Base-by-base conservation (phyloP, 345 rosid genomes). In the Populus simonii region DNA sequence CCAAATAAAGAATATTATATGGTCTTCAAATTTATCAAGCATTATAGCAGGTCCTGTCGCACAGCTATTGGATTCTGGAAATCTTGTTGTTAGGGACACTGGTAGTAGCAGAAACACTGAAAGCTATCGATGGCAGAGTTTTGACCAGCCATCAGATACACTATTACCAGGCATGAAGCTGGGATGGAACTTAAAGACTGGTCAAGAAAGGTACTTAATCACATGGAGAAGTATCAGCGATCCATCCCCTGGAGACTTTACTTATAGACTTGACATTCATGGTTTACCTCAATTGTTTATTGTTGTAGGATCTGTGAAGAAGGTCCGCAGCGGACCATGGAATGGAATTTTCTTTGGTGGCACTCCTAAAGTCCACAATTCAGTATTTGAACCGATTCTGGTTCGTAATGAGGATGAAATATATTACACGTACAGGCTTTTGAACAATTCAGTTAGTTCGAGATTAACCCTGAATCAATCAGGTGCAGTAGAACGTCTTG, bases 161-260 rank as follows among this genome's bases (percentile, higher is more conserved):
- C 70, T 76, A 12, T 66, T 76, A n/a, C 68, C 73, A 5, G 66
- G 29, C 18, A 76, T 76, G 79, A 76, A 76, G 55, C 49, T 76
- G 9, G 79, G 73, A 35, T 51, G 65, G 73, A 29, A 76, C 66
- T 47, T 68, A 1, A 72, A 20, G 61, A 53, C 1, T 0, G 79
- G 79, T 38, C 55, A 41, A 33, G 55, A 45, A 41, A 41, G 17
- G 7, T 55, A 23, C 38, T 43, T 88, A 59, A 83, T 79, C 12
- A 86, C 89, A 17, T 86, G 89, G 91, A 88, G 70, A 72, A 78
- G 80, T 68, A 11, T 20, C 4, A 29, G 45, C 0, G 80, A 88
- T 80, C 89, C 89, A 59, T 86, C 91, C 0, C 69, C 80, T 1
- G 91, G 91, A 4, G 73, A 84, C 10, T 83, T 61, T 66, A n/a